Percentiles rank a stretch among this genome's conserved stretches.
Conservation (phyloP, 164 flowering plant genomes). For the Akebia trifoliata region DNA sequence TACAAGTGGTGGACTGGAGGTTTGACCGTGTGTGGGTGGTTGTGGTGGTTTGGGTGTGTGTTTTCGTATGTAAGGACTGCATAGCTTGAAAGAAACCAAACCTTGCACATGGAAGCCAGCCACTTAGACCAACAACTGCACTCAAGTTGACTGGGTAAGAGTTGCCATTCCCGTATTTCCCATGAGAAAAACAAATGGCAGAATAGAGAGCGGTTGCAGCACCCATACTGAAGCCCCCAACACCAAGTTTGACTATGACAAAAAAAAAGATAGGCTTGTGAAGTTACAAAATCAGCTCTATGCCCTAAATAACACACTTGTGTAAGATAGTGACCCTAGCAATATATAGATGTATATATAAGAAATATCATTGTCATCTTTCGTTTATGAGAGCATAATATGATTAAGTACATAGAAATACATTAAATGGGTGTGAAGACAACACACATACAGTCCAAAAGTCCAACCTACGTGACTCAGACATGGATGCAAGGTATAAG, state of each 20-base stretch:
- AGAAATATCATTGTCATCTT: no score
- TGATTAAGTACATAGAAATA: background rate
- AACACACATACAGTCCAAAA: no score
- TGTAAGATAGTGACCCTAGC: no score
- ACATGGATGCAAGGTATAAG: no score
- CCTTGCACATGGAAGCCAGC: slow-evolving; percentile 98
- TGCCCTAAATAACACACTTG: no score
- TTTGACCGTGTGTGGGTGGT: background rate
- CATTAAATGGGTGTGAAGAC: no score
- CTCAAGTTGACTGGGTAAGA: slow-evolving; percentile 63
- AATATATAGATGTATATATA: no score
- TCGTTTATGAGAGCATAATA: no score
- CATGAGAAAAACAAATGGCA: slow-evolving; percentile 73
- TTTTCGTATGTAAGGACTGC: background rate
- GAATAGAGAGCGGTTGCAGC: slow-evolving; percentile 90
- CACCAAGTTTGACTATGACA: slow-evolving; percentile 78
- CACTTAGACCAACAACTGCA: slow-evolving; percentile 83
- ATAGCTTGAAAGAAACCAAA: slow-evolving; percentile 17
- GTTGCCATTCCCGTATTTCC: slow-evolving; percentile 72
- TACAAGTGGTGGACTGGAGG: background rate
- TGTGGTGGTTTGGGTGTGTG: background rate
- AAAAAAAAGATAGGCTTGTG: background rate
- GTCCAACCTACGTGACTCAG: no score
- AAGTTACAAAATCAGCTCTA: no score
- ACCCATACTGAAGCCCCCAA: slow-evolving; percentile 99